These are phyloP conservation scores for Epichloe baconii DNA, from an alignment of 2,329 filamentous ascomycete genomes.

Conservation along the genomic window DNA sequence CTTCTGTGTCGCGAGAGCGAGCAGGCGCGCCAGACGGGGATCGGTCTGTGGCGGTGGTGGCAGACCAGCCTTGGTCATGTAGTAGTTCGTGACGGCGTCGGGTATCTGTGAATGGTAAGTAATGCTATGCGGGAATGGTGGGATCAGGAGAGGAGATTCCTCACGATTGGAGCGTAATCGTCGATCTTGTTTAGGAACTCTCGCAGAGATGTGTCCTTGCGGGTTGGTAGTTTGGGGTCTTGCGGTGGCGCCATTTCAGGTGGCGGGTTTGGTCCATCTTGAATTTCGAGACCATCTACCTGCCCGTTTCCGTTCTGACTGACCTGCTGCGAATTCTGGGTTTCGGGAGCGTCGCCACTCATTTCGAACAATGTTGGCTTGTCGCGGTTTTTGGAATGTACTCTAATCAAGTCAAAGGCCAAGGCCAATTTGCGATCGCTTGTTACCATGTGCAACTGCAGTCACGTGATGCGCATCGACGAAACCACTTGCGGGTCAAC, in stretches of 20 bases:
- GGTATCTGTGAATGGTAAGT: conserved; percentile 55
- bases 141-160: conserved; percentile 16
- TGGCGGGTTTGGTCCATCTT: conserved; percentile 8
- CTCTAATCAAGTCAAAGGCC: not conserved
- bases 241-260: conserved; percentile 35
- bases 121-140: not conserved
- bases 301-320: conserved; percentile 14
- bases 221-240: conserved; percentile 56
- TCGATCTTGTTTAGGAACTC: conserved; percentile 96
- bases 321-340: conserved; percentile 16
- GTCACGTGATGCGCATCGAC: not conserved
- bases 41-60: conserved; percentile 86
- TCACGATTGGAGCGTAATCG: conserved; percentile 90
- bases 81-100: conserved; percentile 94
- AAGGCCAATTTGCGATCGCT: not conserved
- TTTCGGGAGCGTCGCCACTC: conserved; percentile 24
- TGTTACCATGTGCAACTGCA: not conserved
- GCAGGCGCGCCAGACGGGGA: conserved; percentile 76
- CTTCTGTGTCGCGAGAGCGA: conserved; percentile 96
- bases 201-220: conserved; percentile 83
- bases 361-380: conserved; percentile 12
- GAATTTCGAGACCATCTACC: conserved; percentile 8
- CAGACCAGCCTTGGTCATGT: conserved; percentile 89
- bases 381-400: conserved; percentile 4
- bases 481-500: not conserved